phyloP scores from a whole-genome alignment of 192 early-diverging fungal species.

The Lobosporangium transversale region DNA sequence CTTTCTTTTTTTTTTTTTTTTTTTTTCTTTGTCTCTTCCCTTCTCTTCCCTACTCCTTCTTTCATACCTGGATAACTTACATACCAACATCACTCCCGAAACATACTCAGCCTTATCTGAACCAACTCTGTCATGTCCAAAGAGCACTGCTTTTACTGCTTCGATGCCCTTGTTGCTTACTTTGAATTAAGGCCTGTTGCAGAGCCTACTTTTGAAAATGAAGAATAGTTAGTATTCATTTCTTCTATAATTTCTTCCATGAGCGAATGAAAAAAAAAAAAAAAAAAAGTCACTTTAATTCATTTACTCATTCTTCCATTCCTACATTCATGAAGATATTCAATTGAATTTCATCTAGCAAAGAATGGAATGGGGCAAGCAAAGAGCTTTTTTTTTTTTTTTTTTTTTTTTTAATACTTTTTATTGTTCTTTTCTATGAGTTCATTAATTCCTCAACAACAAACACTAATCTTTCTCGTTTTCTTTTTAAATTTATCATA shows the following conservation, averaged over 20 bases:
- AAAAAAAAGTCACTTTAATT: background rate
- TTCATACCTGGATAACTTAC: background rate
- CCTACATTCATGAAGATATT: too few relatives aligned
- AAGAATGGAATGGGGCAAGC: too few relatives aligned
- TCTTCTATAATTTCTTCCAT: background rate
- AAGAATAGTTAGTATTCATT: slow-evolving; percentile 63
- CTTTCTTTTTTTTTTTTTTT: background rate
- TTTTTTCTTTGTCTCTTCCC: background rate
- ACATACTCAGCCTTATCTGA: background rate
- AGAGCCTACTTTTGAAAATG: slow-evolving; percentile 65
- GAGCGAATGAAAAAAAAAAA: background rate
- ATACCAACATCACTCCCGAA: background rate
- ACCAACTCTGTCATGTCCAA: slow-evolving; percentile 21
- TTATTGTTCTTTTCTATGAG: too few relatives aligned
- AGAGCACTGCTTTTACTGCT: slow-evolving; percentile 84
- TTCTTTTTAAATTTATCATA: background rate
- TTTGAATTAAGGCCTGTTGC: slow-evolving; percentile 55
- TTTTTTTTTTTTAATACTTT: too few relatives aligned
- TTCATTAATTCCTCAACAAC: too few relatives aligned
- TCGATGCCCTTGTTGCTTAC: slow-evolving; percentile 75
- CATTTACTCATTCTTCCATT: background rate
- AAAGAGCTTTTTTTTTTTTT: too few relatives aligned
- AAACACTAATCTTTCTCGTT: too few relatives aligned
- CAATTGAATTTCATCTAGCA: too few relatives aligned
- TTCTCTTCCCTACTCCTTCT: background rate